Percentiles rank a stretch among this genome's conserved stretches.
Conservation (phyloP, 305 asterid species). For the Plantago coronopus region DNA sequence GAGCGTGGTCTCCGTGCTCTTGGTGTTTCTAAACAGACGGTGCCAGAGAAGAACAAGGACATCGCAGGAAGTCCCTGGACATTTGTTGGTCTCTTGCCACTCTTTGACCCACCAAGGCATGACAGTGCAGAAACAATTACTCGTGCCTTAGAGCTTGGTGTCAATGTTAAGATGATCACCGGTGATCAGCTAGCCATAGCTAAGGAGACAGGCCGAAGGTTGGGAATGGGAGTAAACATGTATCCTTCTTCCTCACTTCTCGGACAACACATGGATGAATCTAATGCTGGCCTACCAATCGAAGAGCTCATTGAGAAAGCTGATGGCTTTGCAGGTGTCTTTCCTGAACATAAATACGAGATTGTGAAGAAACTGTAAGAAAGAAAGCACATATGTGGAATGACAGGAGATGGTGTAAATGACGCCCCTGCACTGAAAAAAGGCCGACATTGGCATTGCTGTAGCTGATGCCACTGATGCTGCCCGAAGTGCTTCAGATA, state of each 20-base stretch:
- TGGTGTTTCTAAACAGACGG: constrained; percentile 62
- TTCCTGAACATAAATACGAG: constrained; percentile 95
- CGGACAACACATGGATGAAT: constrained; percentile 68
- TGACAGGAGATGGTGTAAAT: constrained; percentile 98
- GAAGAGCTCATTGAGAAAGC: constrained; percentile 94
- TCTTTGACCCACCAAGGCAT: constrained; percentile 96
- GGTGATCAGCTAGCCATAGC: constrained; percentile 95
- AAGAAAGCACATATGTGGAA: constrained; percentile 82
- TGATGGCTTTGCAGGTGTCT: constrained; percentile 95
- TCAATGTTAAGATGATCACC: constrained; percentile 92
- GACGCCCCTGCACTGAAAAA: constrained; percentile 90
- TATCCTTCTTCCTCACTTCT: constrained; percentile 92
- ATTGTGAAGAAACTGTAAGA: constrained; percentile 87
- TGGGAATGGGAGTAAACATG: constrained; percentile 98
- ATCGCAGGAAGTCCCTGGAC: constrained; percentile 72
- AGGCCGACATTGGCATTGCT: constrained; percentile 93
- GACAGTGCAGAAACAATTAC: constrained; percentile 93
- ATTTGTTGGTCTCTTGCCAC: constrained; percentile 77
- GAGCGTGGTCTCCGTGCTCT: constrained; percentile 95
- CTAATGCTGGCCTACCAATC: constrained; percentile 62
- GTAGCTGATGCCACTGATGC: constrained; percentile 97
- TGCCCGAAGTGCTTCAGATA: constrained; percentile 86
- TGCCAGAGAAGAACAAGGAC: constrained; percentile 61
- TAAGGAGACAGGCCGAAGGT: constrained; percentile 88
- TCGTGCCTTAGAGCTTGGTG: constrained; percentile 84